Base-by-base conservation (phyloP, 495 filamentous ascomycete genomes). In the Trichoderma reesei region DNA sequence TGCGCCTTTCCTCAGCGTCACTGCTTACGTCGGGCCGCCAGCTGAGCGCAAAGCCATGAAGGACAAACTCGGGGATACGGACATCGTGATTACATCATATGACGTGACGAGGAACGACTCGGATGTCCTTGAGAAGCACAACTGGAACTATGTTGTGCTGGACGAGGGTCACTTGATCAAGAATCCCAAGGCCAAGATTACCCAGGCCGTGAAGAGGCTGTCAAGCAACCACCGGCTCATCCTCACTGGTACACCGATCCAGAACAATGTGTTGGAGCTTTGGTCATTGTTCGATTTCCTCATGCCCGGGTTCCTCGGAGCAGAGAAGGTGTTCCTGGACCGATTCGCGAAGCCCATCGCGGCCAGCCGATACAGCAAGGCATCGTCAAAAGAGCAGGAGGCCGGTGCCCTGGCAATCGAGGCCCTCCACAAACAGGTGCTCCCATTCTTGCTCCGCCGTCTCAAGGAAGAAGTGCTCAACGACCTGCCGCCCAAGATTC, bases 151-250 rank as follows among this genome's bases (percentile, higher is more conserved):
- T 71, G 89, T 92, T 51, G 92, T 98, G 9, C 86, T 98, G 34
- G 94, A 98, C 67, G 94, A 98, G 73, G 94, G 94, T 13, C 94
- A 98, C 76, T 80, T 98, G 56, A 98, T 98, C 79, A 98, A 98
- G 80, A 98, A 98, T 72, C 90, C 95, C 1, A 92, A 90, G 71
- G 89, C 95, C 0, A 97, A 98, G 77, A 89, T 92, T 61, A 95
- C 90, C 5, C 74, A 90, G 38, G 92, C 93, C 1, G 95, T 97
- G 66, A 98, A 98, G 79, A 83, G 83, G 46, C 78, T 98, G 41
- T 70, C 82, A 33, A 95, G 90, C 72, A 96, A 98, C 66, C 94
- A 98, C 74, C 90, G 94, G 11, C 80, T 98, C 41, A 98, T 98
- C 66, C 83, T 98, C 5, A 98, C 94, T 13, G 94, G 94, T 48